These are phyloP conservation scores for Sanghuangporus weigelae DNA, from an alignment of 1,284 basidiomycete genomes.

Conservation along the genomic window DNA sequence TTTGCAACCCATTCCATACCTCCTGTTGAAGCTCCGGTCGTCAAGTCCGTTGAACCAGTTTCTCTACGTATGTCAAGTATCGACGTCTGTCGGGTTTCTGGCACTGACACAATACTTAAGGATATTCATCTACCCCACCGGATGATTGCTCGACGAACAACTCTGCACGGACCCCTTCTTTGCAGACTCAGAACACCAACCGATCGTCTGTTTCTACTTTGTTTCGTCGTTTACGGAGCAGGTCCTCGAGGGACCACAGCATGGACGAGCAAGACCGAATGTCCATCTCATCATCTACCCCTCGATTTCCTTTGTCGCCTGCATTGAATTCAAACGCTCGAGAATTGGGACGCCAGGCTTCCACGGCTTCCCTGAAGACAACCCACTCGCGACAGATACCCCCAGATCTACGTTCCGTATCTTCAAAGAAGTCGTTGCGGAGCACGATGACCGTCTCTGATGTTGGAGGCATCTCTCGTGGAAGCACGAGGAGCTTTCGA, in stretches of 20 bases:
- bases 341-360: slow-evolving; percentile 25
- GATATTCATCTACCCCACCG: slow-evolving; percentile 7
- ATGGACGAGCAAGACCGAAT: neutral
- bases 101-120: slow-evolving; percentile 11
- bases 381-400: slow-evolving; percentile 1
- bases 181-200: slow-evolving; percentile 55
- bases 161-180: slow-evolving; percentile 45
- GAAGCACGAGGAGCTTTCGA: slow-evolving; percentile 4
- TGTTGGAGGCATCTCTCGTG: slow-evolving; percentile 1
- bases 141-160: slow-evolving; percentile 16
- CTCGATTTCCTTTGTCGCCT: neutral
- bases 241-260: slow-evolving; percentile 20
- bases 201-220: slow-evolving; percentile 55
- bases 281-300: slow-evolving; percentile 1
- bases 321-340: slow-evolving; percentile 29
- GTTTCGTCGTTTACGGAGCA: slow-evolving; percentile 50
- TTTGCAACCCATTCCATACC: slow-evolving; percentile 51
- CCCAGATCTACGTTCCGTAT: slow-evolving; percentile 9
- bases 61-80: slow-evolving; percentile 30
- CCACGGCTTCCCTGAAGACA: slow-evolving; percentile 45
- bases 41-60: slow-evolving; percentile 39
- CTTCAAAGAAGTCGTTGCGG: slow-evolving; percentile 1
- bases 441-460: slow-evolving; percentile 1
- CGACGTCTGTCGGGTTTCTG: slow-evolving; percentile 10
- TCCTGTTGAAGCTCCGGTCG: slow-evolving; percentile 54